A percentile compares a stretch with the other conserved stretches of the same genome.
These are phyloP conservation scores for Aspergillus sclerotioniger DNA, from an alignment of 495 filamentous ascomycete genomes.

Conservation along the genomic window DNA sequence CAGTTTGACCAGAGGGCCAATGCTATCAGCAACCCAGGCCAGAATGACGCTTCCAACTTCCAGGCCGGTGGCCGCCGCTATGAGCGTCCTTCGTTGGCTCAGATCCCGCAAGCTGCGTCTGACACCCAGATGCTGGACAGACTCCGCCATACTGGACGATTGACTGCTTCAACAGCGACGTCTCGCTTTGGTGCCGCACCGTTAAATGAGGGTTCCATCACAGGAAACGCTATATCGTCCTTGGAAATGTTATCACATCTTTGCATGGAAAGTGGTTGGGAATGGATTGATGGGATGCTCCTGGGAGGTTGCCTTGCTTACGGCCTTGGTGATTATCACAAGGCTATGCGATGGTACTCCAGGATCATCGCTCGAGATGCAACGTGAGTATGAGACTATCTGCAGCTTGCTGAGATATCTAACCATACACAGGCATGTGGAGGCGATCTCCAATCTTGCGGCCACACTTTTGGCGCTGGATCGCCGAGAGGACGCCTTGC, in stretches of 20 bases:
- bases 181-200: conserved; percentile 35
- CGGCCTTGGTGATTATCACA: conserved; percentile 82
- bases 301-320: conserved; percentile 92
- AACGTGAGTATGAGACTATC: conserved; percentile 51
- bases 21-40: conserved; percentile 10
- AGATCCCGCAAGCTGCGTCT: conserved; percentile 28
- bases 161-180: conserved; percentile 27
- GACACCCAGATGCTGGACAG: conserved; percentile 29
- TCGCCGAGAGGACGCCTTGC: conserved; percentile 78
- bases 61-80: conserved; percentile 20
- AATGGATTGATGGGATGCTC: conserved; percentile 94
- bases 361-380: conserved; percentile 79
- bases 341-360: conserved; percentile 84
- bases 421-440: conserved; percentile 67
- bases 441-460: conserved; percentile 91
- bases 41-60: conserved; percentile 18
- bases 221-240: conserved; percentile 59
- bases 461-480: conserved; percentile 83
- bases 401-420: conserved; percentile 9
- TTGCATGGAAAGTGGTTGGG: conserved; percentile 84
- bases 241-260: conserved; percentile 77
- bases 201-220: conserved; percentile 35
- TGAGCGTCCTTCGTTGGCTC: conserved; percentile 29
- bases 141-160: conserved; percentile 32
- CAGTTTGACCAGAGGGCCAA: conserved; percentile 36